Base-by-base conservation (phyloP, 306 rosid species). In the Rosa lucieae region DNA sequence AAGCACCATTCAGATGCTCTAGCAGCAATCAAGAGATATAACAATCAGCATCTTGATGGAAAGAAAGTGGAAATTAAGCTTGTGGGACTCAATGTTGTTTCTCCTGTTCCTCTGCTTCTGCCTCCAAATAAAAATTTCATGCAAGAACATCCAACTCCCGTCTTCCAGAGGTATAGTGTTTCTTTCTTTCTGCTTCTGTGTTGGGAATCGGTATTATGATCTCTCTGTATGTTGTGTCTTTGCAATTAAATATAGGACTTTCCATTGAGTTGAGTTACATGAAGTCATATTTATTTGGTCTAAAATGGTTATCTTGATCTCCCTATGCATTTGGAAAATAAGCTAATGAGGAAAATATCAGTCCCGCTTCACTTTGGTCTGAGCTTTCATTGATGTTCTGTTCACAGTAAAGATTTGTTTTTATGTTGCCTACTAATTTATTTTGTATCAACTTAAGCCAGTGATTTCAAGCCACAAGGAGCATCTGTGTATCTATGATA, bases 1-100 rank as follows among this genome's bases (percentile, higher is more conserved):
- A 8, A 15, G 23, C 86, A 56, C 76, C 49, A 76, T 67, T 59
- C 84, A 49, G 90, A 89, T 86, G 96, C 96, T 59, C 20, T 87
- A 46, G 81, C 83, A 76, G 93, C 93, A 79, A 82, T 91, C 26
- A 78, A 80, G 71, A 86, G 76, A 77, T 91, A 86, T 85, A 85
- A 91, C 83, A 83, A 87, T 55, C 53, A 82, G 84, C 80, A 9
- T 49, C 93, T 91, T 78, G 93, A 91, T 82, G 93, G 93, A 69
- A 87, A 84, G 70, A 82, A 83, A 74, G 32, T 91, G 74, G 80
- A 86, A 46, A 87, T 91, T 78, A 91, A 91, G 84, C 84, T 91
- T 53, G 90, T 89, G 32, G 92, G 93, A 74, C 52, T 76, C 53
- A 63, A 76, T 78, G 39, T 74, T 51, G 80, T 62, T 73, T 9